Conservation (phyloP, 1,284 basidiomycete genomes). For the Austropuccinia psidii region DNA sequence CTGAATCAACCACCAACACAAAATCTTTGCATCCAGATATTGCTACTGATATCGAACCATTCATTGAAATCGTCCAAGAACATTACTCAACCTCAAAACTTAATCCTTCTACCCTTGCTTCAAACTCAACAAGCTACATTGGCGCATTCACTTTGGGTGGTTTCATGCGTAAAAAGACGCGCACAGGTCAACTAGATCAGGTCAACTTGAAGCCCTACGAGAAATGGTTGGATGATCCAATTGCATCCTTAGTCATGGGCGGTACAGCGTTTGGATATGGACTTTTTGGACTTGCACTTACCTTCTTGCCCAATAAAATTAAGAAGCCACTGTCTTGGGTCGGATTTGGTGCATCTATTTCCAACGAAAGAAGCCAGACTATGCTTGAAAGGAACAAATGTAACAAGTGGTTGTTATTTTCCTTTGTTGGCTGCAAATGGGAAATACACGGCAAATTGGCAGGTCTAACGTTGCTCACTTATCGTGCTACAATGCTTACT, state of each 20-base stretch:
- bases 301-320: constrained; percentile 13
- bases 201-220: neutral
- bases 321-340: constrained; percentile 24
- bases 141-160: neutral
- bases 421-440: constrained; percentile 1
- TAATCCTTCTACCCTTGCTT: neutral
- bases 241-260: constrained; percentile 9
- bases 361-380: neutral
- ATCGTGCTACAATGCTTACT: constrained; percentile 14
- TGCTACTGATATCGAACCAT: neutral
- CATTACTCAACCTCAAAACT: neutral
- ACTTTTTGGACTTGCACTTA: constrained; percentile 17
- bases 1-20: neutral
- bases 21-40: neutral
- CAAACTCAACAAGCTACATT: neutral
- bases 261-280: constrained; percentile 14
- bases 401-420: constrained; percentile 9
- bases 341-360: neutral
- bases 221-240: constrained; percentile 14
- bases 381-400: neutral
- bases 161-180: constrained; percentile 6
- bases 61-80: neutral
- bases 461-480: neutral
- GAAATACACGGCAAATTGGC: constrained; percentile 27
- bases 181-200: neutral